Base-by-base conservation (phyloP, 2,329 filamentous ascomycete species). In the Exophiala mesophila region DNA sequence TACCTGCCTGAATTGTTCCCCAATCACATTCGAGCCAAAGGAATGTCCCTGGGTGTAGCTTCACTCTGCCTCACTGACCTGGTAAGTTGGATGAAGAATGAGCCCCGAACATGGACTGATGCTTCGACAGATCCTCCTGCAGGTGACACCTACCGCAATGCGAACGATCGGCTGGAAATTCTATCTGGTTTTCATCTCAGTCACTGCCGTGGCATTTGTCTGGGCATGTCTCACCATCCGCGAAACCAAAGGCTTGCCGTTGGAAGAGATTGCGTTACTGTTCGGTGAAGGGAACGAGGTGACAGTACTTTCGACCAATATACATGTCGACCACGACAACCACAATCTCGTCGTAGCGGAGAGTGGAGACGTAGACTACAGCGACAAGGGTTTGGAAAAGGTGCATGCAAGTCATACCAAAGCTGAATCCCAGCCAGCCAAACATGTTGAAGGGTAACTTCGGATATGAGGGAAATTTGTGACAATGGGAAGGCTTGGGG, bases 231-330 rank as follows among this genome's bases (percentile, higher is more conserved):
- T 39, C 20, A 31, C 20, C 23, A 26, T 50, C n/a, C 49, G 59
- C 6, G 61, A 63, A 48, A 63, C 60, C 2, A 58, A 57, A 26
- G 57, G 55, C 8, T 58, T 59, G 9, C 57, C 60, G 0, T 41
- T 64, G 10, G 61, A 63, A 35, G 60, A 62, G 36, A 60, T 62
- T 33, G 52, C 80, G 3, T 49, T 49, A 31, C 42, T 52, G 16
- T 57, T 66, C 23, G 56, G 44, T 31, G 44, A 46, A 6, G 35
- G 39, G 35, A 39, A 46, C 6, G 34, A 44, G 23, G 40, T 49
- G 9, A 36, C 30, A 18, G 46, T 49, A 8, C 45, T 37, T 31
- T 33, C 41, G 6, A 42, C 34, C 36, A 34, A 49, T 26, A 20
- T 49, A 3, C 45, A 47, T 21, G 31, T 47, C 15, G 46, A 49